Evolutionary conservation across 345 rosid genomes (phyloP).

Genomic region (Clarkia xantiana): DNA sequence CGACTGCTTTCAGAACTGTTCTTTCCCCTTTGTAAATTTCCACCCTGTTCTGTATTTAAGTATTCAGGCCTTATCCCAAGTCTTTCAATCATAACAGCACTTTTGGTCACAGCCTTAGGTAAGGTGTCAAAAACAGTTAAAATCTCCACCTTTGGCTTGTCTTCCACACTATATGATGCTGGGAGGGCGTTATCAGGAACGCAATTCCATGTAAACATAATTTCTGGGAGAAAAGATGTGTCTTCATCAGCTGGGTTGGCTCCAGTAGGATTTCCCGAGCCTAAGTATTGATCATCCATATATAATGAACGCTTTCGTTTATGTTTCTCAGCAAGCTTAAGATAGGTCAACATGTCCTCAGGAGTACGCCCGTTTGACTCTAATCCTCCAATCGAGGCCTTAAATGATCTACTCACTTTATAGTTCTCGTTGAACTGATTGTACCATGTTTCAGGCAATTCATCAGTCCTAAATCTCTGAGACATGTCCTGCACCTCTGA

Average conservation of each 20-base stretch:
- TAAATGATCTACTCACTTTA: conserved; percentile 36
- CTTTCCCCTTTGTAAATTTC: conserved; percentile 39
- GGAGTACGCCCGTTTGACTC: conserved; percentile 65
- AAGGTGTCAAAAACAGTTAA: conserved; percentile 59
- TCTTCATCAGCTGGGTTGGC: conserved; percentile 40
- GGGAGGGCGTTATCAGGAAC: conserved; percentile 73
- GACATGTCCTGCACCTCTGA: conserved; percentile 36
- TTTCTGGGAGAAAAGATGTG: conserved; percentile 55
- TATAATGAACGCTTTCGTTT: conserved; percentile 60
- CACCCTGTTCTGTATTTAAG: conserved; percentile 57
- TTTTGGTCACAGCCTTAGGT: conserved; percentile 51
- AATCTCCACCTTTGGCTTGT: conserved; percentile 34
- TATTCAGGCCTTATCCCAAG: conserved; percentile 65
- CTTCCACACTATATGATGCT: conserved; percentile 20
- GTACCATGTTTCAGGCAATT: conserved; percentile 86
- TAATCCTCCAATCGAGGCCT: conserved; percentile 36
- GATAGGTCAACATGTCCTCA: conserved; percentile 60
- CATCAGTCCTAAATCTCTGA: conserved; percentile 62
- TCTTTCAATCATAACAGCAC: conserved; percentile 73
- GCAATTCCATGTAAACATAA: conserved; percentile 58
- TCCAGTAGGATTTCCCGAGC: conserved; percentile 28
- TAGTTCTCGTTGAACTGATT: conserved; percentile 58
- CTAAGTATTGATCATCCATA: conserved; percentile 24
- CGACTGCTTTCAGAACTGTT: conserved; percentile 31
- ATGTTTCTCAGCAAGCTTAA: conserved; percentile 39